Conservation (phyloP, 106 monocot species). For the Platanthera zijinensis region DNA sequence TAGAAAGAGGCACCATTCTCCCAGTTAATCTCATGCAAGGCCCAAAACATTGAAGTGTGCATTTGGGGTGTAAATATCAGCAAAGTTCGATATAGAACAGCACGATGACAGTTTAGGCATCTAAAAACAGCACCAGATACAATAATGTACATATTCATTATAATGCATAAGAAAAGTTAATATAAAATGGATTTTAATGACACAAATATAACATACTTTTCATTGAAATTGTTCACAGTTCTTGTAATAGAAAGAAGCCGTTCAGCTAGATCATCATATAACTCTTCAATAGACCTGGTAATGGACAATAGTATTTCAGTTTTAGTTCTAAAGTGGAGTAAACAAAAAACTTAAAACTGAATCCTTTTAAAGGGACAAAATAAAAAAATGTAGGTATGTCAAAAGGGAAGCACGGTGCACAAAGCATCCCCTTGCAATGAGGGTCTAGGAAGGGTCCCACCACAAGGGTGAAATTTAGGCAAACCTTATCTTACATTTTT, state of each 20-base stretch:
- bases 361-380: background rate
- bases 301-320: background rate
- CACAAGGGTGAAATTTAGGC: too few relatives aligned
- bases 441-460: too few relatives aligned
- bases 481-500: too few relatives aligned
- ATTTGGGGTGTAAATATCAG: background rate
- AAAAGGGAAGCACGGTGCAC: too few relatives aligned
- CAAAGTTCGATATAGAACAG: background rate
- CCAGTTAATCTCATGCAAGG: background rate
- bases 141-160: background rate
- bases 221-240: constrained; percentile 19
- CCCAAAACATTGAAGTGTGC: too few relatives aligned
- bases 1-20: background rate
- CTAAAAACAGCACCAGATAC: background rate
- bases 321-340: background rate
- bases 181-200: background rate
- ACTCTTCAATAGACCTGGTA: constrained; percentile 61
- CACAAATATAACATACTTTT: constrained; percentile 41
- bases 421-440: too few relatives aligned
- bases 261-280: constrained; percentile 59
- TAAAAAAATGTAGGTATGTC: background rate
- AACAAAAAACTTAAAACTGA: background rate
- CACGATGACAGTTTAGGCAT: background rate
- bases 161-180: background rate
- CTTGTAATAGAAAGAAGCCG: constrained; percentile 34